Evolutionary conservation across 495 filamentous ascomycete species (phyloP), one percentile per base, ranked within the genome.

Genomic region (Baudoinia panamericana): DNA sequence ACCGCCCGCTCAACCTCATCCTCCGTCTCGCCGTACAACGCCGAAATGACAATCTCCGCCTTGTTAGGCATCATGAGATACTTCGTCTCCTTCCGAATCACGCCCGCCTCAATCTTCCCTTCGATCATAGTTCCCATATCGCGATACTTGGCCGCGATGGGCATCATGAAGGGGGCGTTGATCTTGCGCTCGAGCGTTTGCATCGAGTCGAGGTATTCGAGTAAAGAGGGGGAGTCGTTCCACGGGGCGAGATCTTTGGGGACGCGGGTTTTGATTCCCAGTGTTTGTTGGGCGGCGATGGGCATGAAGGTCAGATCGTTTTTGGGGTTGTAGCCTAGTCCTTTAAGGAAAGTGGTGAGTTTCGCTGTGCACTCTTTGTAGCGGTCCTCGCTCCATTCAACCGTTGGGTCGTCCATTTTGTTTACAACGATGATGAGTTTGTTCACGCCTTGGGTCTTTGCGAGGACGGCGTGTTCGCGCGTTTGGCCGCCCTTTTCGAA

Each of bases 111-210:
- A 52, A 99, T 82, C 64, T 93, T 94, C 39, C 90, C 90, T 64
- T 99, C 92, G 15, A 92, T 73, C 69, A 96, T 86, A 48, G 90
- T 96, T 55, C 90, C 90, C 80, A 99, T 83, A 61, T 96, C 88
- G 51, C 78, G 75, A 66, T 96, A 96, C 60, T 96, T 99, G 56
- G 80, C 82, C 36, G 78, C 80, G 53, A 99, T 72, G 5, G 92
- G 83, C 90, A 96, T 94, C 92, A 96, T 95, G 71, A 99, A 96
- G 10, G 90, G 90, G 9, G 90, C 90, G 51, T 93, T 94, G 60
- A 93, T 66, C 63, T 95, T 99, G 46, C 90, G 83, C 59, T 96
- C 90, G 9, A 94, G 71, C 22, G 86, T 72, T 56, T 83, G 73
- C 81, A 97, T 94, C 56, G 70, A 63, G 49, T 90, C 85, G 29